Base-by-base conservation (phyloP, 2,329 filamentous ascomycete genomes). In the Mycosphaerella arachidis region DNA sequence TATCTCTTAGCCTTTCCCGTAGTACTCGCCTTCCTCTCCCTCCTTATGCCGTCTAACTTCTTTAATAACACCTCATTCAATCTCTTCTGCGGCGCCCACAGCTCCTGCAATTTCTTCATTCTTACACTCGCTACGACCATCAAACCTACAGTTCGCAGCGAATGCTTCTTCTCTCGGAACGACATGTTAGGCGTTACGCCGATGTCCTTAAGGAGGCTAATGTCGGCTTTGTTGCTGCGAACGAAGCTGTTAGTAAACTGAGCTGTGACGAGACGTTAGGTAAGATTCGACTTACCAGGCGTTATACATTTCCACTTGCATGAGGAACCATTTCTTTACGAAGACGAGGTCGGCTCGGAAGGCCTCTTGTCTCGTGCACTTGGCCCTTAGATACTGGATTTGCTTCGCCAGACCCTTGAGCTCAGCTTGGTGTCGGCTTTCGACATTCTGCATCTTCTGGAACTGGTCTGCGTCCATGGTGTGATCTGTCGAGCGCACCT, bases 341-440 rank as follows among this genome's bases (percentile, higher is more conserved):
- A 88, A 96, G 8, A 89, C 90, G 33, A 93, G 84, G 69, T 92
- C 90, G 63, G 84, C 82, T 46, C 94, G 84, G 76, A 97, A 87
- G 54, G 84, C 85, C 67, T 90, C 86, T 75, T 97, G 93, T 33
- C 94, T 84, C 72, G 85, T 83, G 78, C 89, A 90, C 55, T 88
- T 86, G 1, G 91, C 90, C 69, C 92, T 86, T 73, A 97, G 85
- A 86, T 90, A 97, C 70, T 92, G 85, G 73, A 97, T 93, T 76
- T 97, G 92, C 77, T 94, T 89, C 56, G 86, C 84, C 71, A 97
- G 82, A 18, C 93, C 93, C 66, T 87, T 85, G 56, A 97, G 79
- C 76, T 95, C 90, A 74, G 86, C 87, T 68, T 82, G 79, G 73
- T 94, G 90, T 48, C 84, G 80, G 66, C 84, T 85, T 69, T 91